Conservation (phyloP, 1,284 basidiomycete species). For the Apiotrichum sp. region DNA sequence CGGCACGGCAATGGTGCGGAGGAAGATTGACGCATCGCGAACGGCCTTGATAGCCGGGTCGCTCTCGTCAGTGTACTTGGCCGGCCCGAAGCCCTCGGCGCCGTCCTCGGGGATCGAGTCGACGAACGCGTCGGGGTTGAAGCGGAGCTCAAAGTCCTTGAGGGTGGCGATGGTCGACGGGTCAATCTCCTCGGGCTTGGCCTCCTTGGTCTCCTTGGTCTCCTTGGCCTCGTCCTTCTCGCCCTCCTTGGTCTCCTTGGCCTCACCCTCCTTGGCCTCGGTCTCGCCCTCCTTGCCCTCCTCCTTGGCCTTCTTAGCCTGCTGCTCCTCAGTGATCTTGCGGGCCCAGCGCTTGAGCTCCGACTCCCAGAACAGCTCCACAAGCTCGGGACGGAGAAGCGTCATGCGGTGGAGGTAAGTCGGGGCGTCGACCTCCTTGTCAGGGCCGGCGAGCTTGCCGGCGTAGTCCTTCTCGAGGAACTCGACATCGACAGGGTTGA, state of each 20-base stretch:
- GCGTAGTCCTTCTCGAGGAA: slow-evolving; percentile 52
- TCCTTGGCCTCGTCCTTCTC: slow-evolving; percentile 17
- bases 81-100: slow-evolving; percentile 19
- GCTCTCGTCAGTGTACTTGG: slow-evolving; percentile 48
- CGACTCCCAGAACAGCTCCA: slow-evolving; percentile 53
- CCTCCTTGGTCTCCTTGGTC: slow-evolving; percentile 7
- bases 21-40: slow-evolving; percentile 51
- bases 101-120: slow-evolving; percentile 28
- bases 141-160: slow-evolving; percentile 51
- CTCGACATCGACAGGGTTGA: slow-evolving; percentile 54
- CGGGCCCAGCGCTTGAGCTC: slow-evolving; percentile 54
- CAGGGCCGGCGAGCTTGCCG: slow-evolving; percentile 31
- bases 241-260: slow-evolving; percentile 17
- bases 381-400: slow-evolving; percentile 55
- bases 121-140: slow-evolving; percentile 58
- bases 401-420: slow-evolving; percentile 53
- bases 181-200: slow-evolving; percentile 13
- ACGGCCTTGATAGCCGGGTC: slow-evolving; percentile 53
- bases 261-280: slow-evolving; percentile 16
- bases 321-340: slow-evolving; percentile 43
- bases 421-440: slow-evolving; percentile 22
- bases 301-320: slow-evolving; percentile 23
- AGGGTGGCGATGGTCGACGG: slow-evolving; percentile 23
- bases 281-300: slow-evolving; percentile 10
- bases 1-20: slow-evolving; percentile 50